Conservation (phyloP, 2,329 filamentous ascomycete species). For the Rhynchosporium graminicola region DNA sequence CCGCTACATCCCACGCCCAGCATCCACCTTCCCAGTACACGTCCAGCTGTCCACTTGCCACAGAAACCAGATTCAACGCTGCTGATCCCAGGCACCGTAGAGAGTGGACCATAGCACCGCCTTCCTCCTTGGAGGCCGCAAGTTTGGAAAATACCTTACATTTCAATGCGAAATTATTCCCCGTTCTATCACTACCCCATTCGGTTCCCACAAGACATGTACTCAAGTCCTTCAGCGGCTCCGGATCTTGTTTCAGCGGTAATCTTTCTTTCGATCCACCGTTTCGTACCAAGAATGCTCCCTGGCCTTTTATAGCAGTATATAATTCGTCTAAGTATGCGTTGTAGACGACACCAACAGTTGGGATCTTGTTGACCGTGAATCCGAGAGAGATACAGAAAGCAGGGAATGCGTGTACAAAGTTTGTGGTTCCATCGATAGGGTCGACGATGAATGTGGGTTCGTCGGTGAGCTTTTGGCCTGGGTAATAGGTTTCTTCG, state of each 20-base stretch:
- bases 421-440: slow-evolving; percentile 82
- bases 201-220: slow-evolving; percentile 68
- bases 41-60: slow-evolving; percentile 71
- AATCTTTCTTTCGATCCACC: slow-evolving; percentile 45
- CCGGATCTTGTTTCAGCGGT: slow-evolving; percentile 51
- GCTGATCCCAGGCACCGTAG: slow-evolving; percentile 71
- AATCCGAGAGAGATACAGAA: slow-evolving; percentile 78
- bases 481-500: slow-evolving; percentile 75
- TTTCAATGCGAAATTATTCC: slow-evolving; percentile 72
- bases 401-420: slow-evolving; percentile 73
- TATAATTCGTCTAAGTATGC: slow-evolving; percentile 71
- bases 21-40: slow-evolving; percentile 82
- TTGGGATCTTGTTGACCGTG: slow-evolving; percentile 60
- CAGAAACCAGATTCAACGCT: slow-evolving; percentile 72
- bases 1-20: slow-evolving; percentile 85
- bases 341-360: slow-evolving; percentile 78
- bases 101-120: slow-evolving; percentile 76
- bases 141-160: slow-evolving; percentile 64
- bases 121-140: slow-evolving; percentile 57
- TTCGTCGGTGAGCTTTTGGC: slow-evolving; percentile 59
- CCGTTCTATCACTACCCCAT: slow-evolving; percentile 70
- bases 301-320: slow-evolving; percentile 67
- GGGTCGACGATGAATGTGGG: slow-evolving; percentile 83
- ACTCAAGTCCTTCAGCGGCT: slow-evolving; percentile 61
- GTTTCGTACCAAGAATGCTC: slow-evolving; percentile 55